Evolutionary conservation across 352 stramenopile genomes (phyloP).

Genomic region (Phytopythium boreale): DNA sequence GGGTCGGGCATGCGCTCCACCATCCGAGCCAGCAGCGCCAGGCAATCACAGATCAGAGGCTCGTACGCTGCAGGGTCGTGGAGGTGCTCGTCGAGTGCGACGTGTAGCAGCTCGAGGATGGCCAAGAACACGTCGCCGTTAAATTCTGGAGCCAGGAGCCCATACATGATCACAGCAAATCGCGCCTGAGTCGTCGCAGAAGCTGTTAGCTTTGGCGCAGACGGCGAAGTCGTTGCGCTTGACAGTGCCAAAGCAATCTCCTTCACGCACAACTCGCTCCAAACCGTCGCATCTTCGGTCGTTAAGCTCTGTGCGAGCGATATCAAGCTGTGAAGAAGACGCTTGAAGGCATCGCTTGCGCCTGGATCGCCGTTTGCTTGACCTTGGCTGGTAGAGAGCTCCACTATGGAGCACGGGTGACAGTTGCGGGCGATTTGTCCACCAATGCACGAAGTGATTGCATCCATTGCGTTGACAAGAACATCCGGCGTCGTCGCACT

Average conservation of each 20-base stretch:
- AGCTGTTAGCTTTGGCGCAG: neutral
- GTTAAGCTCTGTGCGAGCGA: conserved; percentile 31
- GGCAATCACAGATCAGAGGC: conserved; percentile 41
- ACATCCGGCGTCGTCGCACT: neutral
- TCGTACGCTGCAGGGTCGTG: conserved; percentile 11
- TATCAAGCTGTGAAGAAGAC: conserved; percentile 4
- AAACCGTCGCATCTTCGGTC: conserved; percentile 23
- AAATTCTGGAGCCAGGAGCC: conserved; percentile 42
- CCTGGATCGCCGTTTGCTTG: neutral
- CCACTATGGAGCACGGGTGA: neutral
- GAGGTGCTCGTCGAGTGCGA: conserved; percentile 37
- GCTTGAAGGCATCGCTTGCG: neutral
- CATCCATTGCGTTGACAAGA: neutral
- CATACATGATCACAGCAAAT: conserved; percentile 58
- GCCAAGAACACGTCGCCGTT: conserved; percentile 59
- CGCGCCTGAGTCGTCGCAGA: conserved; percentile 13
- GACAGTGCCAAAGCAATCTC: conserved; percentile 49
- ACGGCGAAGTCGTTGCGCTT: conserved; percentile 3
- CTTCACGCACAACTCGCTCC: conserved; percentile 59
- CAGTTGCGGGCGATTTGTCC: neutral
- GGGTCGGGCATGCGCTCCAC: conserved; percentile 42
- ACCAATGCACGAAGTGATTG: neutral
- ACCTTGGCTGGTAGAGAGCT: neutral
- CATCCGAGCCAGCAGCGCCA: conserved; percentile 36
- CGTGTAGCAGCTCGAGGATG: conserved; percentile 48